Percentiles rank a stretch among this genome's conserved stretches.
Conservation (phyloP, 1,284 basidiomycete genomes). For the Ganoderma lingzhi region DNA sequence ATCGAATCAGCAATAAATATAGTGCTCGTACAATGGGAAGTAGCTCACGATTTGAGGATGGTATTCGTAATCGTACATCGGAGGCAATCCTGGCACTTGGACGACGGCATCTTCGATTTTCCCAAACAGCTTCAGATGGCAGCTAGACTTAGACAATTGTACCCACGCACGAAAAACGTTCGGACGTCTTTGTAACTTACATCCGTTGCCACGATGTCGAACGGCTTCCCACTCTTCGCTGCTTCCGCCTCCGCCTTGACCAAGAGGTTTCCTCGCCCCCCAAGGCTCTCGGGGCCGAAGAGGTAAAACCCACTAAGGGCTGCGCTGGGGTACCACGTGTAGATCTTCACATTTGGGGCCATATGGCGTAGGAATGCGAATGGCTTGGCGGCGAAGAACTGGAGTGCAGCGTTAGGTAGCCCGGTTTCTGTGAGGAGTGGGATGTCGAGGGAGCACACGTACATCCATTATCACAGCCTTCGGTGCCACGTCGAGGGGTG, state of each 20-base stretch:
- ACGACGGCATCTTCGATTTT: neutral
- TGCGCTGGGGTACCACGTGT: neutral
- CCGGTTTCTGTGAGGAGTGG: neutral
- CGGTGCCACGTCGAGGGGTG: neutral
- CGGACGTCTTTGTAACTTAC: neutral
- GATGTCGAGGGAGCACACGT: neutral
- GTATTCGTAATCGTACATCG: neutral
- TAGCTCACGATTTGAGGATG: neutral
- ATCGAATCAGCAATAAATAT: neutral
- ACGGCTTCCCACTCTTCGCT: neutral
- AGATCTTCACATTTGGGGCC: neutral
- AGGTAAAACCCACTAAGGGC: neutral
- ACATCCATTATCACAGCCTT: neutral
- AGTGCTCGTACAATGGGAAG: neutral
- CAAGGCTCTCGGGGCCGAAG: neutral
- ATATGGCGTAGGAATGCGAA: neutral
- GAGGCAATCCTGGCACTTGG: neutral
- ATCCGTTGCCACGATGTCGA: neutral
- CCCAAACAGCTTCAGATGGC: neutral
- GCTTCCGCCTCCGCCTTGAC: neutral
- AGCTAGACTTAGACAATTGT: neutral
- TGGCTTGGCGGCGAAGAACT: slow-evolving; percentile 2
- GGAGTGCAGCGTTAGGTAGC: neutral
- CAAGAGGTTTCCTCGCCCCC: neutral
- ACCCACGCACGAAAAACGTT: neutral